Conservation (phyloP, 768 basidiomycete species). For the Termitomyces sp. region DNA sequence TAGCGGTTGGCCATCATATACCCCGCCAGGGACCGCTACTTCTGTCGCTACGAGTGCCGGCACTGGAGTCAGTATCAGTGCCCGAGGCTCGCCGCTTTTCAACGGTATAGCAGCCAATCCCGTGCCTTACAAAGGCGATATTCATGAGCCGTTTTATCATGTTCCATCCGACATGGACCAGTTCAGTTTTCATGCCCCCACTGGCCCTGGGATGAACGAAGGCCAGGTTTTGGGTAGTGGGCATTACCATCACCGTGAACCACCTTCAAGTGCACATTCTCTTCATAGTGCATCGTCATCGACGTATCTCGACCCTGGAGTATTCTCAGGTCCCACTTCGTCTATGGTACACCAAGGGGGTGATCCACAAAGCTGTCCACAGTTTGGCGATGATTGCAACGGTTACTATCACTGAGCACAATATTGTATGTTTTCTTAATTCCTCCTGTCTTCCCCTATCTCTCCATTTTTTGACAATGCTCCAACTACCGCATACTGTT, state of each 20-base stretch:
- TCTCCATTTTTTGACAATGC: background rate
- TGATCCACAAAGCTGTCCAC: constrained; percentile 33
- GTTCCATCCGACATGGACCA: constrained; percentile 41
- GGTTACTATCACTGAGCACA: constrained; percentile 26
- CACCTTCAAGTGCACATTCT: constrained; percentile 17
- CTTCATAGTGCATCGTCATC: constrained; percentile 15
- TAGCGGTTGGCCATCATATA: constrained; percentile 56
- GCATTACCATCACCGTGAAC: constrained; percentile 24
- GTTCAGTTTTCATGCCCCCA: constrained; percentile 42
- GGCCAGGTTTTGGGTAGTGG: constrained; percentile 21
- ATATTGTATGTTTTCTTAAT: background rate
- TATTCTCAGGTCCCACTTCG: constrained; percentile 18
- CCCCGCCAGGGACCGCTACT: constrained; percentile 52
- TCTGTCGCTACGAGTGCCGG: constrained; percentile 43
- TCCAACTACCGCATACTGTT: background rate
- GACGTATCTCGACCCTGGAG: constrained; percentile 15
- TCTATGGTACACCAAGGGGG: constrained; percentile 26
- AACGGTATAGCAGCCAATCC: constrained; percentile 23
- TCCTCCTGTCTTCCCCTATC: background rate
- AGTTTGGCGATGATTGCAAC: constrained; percentile 40
- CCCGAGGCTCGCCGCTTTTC: constrained; percentile 38
- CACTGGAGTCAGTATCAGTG: constrained; percentile 34
- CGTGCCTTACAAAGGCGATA: constrained; percentile 27
- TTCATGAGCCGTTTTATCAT: constrained; percentile 35
- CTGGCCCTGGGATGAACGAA: constrained; percentile 21